Conservation (phyloP, 352 stramenopile genomes). For the Thalassiosira tumida region DNA sequence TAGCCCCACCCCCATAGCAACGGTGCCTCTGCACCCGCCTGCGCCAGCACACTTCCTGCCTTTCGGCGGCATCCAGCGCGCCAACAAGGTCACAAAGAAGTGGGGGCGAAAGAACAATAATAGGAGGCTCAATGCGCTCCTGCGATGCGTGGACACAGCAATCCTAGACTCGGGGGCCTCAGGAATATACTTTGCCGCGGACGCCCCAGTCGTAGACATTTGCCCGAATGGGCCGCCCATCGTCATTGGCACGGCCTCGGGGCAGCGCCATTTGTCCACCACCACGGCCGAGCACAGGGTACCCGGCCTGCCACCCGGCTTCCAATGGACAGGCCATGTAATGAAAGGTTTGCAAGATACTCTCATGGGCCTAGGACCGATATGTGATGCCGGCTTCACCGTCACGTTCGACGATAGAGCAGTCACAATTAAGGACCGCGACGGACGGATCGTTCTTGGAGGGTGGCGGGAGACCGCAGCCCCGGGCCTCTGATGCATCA, state of each 20-base stretch:
- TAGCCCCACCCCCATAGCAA: too few species aligned
- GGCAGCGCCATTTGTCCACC: background rate
- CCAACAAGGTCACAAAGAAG: too few species aligned
- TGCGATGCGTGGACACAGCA: background rate
- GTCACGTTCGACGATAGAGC: background rate
- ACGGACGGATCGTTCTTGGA: too few species aligned
- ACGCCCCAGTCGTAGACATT: background rate
- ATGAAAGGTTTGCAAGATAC: background rate
- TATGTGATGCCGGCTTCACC: background rate
- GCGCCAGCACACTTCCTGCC: too few species aligned
- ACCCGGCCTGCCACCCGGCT: background rate
- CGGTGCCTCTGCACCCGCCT: too few species aligned
- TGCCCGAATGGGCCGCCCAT: background rate
- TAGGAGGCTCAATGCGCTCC: too few species aligned
- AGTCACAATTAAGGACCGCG: too few species aligned
- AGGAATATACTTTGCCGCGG: background rate
- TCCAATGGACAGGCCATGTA: background rate
- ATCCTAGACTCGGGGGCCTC: constrained; percentile 1
- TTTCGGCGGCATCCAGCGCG: too few species aligned
- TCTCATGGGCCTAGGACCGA: background rate
- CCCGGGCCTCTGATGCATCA: too few species aligned
- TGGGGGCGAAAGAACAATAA: too few species aligned
- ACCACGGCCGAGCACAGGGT: background rate
- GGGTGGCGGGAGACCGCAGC: too few species aligned
- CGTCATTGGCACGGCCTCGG: background rate